A percentile compares a stretch with the other conserved stretches of the same genome.
Evolutionary conservation across 805 yeast genomes (phyloP).

Genomic region (Schwanniomyces occidentalis): DNA sequence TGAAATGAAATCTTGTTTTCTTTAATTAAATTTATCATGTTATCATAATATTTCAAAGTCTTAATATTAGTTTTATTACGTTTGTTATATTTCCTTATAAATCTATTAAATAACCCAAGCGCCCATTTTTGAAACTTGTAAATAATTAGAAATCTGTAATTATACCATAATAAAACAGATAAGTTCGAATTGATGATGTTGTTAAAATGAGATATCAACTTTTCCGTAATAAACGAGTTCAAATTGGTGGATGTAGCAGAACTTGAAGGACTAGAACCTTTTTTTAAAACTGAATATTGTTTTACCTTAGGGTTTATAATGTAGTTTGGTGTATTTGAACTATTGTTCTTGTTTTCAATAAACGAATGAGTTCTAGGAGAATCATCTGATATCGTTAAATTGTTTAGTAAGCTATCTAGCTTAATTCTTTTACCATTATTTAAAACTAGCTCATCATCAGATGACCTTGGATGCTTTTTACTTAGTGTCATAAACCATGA

Average conservation of each 20-base stretch:
- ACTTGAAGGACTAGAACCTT: slow-evolving; percentile 1
- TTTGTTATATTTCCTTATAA: slow-evolving; percentile 28
- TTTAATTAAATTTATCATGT: slow-evolving; percentile 21
- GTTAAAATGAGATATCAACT: slow-evolving; percentile 23
- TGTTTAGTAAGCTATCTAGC: slow-evolving; percentile 29
- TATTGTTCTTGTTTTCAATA: not conserved
- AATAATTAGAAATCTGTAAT: slow-evolving; percentile 23
- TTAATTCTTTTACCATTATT: slow-evolving; percentile 26
- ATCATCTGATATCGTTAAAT: slow-evolving; percentile 20
- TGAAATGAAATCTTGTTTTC: slow-evolving; percentile 19
- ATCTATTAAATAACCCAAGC: slow-evolving; percentile 34
- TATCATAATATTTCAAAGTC: slow-evolving; percentile 21
- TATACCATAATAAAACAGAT: slow-evolving; percentile 26
- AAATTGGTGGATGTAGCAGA: slow-evolving; percentile 6
- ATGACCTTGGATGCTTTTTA: slow-evolving; percentile 8
- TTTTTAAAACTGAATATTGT: slow-evolving; percentile 12
- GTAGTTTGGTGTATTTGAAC: not conserved
- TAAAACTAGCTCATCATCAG: slow-evolving; percentile 4
- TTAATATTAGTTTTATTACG: slow-evolving; percentile 13
- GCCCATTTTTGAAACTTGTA: slow-evolving; percentile 37
- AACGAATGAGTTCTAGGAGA: not conserved
- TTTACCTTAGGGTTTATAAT: slow-evolving; percentile 15
- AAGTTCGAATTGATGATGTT: slow-evolving; percentile 15
- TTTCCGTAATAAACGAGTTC: slow-evolving; percentile 22
- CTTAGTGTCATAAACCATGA: slow-evolving; percentile 4